Evolutionary conservation across 2,329 filamentous ascomycete species (phyloP).

Genomic region (Daldinia eschscholtzii): DNA sequence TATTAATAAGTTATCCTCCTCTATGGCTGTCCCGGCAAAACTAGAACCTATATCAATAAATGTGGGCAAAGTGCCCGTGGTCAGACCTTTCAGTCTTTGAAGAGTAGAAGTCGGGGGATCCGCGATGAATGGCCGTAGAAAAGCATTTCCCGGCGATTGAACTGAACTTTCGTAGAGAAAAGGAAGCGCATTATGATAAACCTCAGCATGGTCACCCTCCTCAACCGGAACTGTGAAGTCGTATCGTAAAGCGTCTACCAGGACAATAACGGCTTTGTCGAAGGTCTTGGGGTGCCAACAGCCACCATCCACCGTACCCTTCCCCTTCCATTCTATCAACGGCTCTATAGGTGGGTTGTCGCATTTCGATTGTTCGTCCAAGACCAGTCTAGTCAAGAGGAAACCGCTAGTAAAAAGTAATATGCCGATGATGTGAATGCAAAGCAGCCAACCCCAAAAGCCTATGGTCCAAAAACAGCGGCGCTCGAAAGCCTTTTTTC

Average conservation of each 20-base stretch:
- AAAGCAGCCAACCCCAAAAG: conserved; percentile 78
- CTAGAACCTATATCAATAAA: conserved; percentile 95
- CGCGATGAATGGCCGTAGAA: conserved; percentile 94
- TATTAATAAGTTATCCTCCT: conserved; percentile 85
- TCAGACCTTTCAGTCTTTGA: conserved; percentile 92
- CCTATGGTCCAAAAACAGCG: conserved; percentile 70
- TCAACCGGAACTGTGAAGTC: conserved; percentile 91
- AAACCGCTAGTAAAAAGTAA: conserved; percentile 96
- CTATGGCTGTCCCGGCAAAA: conserved; percentile 93
- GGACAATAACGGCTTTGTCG: conserved; percentile 87
- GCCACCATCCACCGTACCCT: conserved; percentile 68
- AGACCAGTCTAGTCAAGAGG: conserved; percentile 85
- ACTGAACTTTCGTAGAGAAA: conserved; percentile 86
- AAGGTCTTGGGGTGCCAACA: conserved; percentile 98
- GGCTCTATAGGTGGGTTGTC: conserved; percentile 73
- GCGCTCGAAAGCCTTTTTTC: conserved; percentile 64
- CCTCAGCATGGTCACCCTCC: conserved; percentile 63
- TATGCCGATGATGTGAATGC: conserved; percentile 83
- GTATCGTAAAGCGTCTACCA: conserved; percentile 95
- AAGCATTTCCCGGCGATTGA: conserved; percentile 81
- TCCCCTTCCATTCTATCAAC: conserved; percentile 58
- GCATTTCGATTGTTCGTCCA: conserved; percentile 82
- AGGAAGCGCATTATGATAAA: conserved; percentile 90
- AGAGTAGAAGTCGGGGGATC: conserved; percentile 95
- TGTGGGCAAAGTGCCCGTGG: conserved; percentile 93